These are phyloP conservation scores for Macrophomina phaseolina DNA, from an alignment of 2,329 filamentous ascomycete species.

Conservation along the genomic window DNA sequence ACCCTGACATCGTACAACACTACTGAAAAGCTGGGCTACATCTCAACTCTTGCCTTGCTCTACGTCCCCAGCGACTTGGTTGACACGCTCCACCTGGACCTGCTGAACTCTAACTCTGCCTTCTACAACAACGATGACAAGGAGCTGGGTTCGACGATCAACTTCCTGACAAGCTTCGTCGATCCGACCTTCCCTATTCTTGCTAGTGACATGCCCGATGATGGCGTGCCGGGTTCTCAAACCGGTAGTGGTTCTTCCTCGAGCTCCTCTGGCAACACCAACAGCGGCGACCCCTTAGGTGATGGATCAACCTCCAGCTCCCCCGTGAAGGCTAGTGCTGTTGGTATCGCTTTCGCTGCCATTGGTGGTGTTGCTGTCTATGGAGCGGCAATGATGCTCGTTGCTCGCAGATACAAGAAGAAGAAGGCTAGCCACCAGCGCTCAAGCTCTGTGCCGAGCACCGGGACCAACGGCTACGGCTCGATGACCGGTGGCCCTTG, in stretches of 20 bases:
- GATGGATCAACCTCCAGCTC: conserved; percentile 53
- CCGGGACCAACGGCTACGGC: conserved; percentile 57
- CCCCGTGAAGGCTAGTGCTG: conserved; percentile 68
- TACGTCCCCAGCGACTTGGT: conserved; percentile 54
- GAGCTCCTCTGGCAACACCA: conserved; percentile 37
- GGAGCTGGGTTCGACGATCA: conserved; percentile 57
- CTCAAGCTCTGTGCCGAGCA: conserved; percentile 76
- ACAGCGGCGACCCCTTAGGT: conserved; percentile 53
- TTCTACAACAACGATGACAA: conserved; percentile 73
- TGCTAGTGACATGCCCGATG: conserved; percentile 53
- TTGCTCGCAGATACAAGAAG: conserved; percentile 88
- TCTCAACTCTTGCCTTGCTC: conserved; percentile 74
- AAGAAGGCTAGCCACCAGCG: conserved; percentile 80
- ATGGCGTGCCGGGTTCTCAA: conserved; percentile 47
- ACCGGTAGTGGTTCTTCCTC: conserved; percentile 46
- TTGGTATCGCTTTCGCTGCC: conserved; percentile 75
- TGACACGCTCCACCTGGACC: conserved; percentile 67
- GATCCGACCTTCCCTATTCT: conserved; percentile 80
- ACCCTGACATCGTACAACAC: conserved; percentile 81
- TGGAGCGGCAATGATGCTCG: conserved; percentile 91
- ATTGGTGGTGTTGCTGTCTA: conserved; percentile 83
- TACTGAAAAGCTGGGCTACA: conserved; percentile 69
- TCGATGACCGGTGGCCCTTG: conserved; percentile 53
- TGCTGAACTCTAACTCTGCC: conserved; percentile 72
- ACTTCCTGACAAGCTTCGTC: conserved; percentile 78